phyloP scores from a whole-genome alignment of 352 stramenopile genomes.

The Globisporangium abappressorium region DNA sequence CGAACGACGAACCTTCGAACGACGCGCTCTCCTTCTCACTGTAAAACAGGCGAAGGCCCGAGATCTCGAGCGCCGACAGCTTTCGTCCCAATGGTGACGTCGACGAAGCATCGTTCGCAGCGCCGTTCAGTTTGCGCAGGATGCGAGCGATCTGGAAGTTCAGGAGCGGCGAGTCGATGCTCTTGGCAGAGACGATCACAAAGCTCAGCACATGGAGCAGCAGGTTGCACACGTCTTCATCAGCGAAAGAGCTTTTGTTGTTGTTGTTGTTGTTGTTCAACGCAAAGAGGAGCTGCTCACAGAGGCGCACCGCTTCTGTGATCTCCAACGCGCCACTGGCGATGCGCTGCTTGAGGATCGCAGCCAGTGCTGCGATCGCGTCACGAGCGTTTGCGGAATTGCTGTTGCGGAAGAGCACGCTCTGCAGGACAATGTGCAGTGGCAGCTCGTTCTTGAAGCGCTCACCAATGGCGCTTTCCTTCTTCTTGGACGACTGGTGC shows the following conservation, averaged over 20 bases:
- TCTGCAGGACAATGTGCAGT: conserved; percentile 18
- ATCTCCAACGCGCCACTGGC: conserved; percentile 9
- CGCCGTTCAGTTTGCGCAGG: conserved; percentile 34
- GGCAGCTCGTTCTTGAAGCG: conserved; percentile 17
- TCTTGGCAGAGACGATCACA: conserved; percentile 20
- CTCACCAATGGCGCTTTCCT: conserved; percentile 7
- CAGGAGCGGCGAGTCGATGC: neutral
- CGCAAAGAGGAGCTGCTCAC: conserved; percentile 50
- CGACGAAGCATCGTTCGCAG: conserved; percentile 10
- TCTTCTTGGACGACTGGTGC: conserved; percentile 13
- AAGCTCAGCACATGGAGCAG: conserved; percentile 34
- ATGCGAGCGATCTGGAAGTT: conserved; percentile 24
- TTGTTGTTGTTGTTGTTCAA: conserved; percentile 20
- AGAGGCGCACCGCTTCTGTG: conserved; percentile 34
- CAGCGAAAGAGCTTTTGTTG: neutral
- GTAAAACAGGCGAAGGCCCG: conserved; percentile 12
- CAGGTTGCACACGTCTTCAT: conserved; percentile 30
- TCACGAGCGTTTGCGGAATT: neutral
- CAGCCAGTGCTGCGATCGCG: neutral
- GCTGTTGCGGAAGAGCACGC: conserved; percentile 12
- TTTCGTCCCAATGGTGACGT: conserved; percentile 17
- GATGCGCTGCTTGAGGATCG: conserved; percentile 20
- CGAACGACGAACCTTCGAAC: neutral
- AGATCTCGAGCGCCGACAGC: conserved; percentile 34
- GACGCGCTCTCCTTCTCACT: neutral